Percentiles rank a stretch among this genome's conserved stretches.
phyloP scores from a whole-genome alignment of 257 asterid species.

The Vinca minor region DNA sequence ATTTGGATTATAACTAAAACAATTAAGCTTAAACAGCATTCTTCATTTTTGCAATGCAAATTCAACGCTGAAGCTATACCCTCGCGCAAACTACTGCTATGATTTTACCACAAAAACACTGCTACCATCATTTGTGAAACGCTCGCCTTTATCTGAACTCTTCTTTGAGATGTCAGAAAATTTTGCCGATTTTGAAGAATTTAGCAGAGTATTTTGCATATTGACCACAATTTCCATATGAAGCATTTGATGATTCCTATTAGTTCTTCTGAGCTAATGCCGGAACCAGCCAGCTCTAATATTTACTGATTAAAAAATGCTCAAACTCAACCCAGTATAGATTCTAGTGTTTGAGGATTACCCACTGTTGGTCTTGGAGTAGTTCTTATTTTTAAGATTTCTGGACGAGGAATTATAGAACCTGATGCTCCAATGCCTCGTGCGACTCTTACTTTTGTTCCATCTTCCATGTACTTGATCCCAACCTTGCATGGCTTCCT shows the following conservation, averaged over 20 bases:
- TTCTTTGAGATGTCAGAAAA: background rate
- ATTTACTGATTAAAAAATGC: conserved; percentile 2
- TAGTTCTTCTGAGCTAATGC: too few species aligned
- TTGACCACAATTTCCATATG: background rate
- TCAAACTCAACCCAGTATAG: background rate
- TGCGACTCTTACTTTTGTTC: conserved; percentile 71
- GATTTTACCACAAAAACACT: background rate
- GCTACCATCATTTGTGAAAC: background rate
- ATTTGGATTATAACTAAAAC: too few species aligned
- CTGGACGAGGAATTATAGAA: conserved; percentile 83
- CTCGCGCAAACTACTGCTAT: too few species aligned
- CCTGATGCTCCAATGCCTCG: conserved; percentile 85
- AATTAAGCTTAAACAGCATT: too few species aligned
- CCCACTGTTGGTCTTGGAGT: conserved; percentile 84
- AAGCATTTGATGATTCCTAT: background rate
- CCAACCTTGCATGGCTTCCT: conserved; percentile 89
- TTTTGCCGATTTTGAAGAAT: background rate
- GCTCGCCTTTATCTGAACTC: background rate
- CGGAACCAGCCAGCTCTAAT: background rate
- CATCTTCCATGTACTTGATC: conserved; percentile 68
- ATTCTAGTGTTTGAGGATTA: conserved; percentile 18
- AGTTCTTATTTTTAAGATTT: conserved; percentile 67
- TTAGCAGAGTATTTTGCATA: background rate
- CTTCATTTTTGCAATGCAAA: too few species aligned
- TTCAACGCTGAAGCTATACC: background rate